Conservation (phyloP, 2,329 filamentous ascomycete species). For the Scedosporium apiospermum region DNA sequence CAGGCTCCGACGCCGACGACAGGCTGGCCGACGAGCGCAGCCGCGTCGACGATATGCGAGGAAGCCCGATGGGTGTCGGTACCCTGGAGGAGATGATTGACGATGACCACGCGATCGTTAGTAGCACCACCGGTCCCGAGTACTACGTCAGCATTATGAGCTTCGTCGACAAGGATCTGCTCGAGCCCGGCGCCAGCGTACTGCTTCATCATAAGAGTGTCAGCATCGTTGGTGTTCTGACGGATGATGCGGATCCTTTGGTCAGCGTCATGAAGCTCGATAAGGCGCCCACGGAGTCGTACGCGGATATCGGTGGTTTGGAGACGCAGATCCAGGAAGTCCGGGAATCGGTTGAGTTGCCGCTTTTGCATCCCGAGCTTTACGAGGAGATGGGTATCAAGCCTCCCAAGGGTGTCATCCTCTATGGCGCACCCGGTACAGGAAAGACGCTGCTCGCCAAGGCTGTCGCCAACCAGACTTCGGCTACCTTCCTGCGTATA, state of each 20-base stretch:
- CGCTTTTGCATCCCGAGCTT: slow-evolving; percentile 86
- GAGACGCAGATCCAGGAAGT: slow-evolving; percentile 97
- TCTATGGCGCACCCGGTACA: slow-evolving; percentile 93
- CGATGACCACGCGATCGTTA: slow-evolving; percentile 97
- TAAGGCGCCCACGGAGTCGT: slow-evolving; percentile 96
- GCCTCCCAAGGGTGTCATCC: slow-evolving; percentile 96
- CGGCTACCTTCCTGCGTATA: slow-evolving; percentile 93
- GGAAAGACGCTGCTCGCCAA: slow-evolving; percentile 95
- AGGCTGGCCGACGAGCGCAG: slow-evolving; percentile 89
- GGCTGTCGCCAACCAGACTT: slow-evolving; percentile 98
- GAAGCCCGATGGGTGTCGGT: slow-evolving; percentile 96
- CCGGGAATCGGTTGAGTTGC: slow-evolving; percentile 90
- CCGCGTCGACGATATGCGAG: slow-evolving; percentile 95
- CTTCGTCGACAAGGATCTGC: slow-evolving; percentile 96
- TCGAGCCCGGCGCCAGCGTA: slow-evolving; percentile 93
- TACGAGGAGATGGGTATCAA: slow-evolving; percentile 99
- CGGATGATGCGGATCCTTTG: slow-evolving; percentile 88
- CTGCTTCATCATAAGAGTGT: slow-evolving; percentile 96
- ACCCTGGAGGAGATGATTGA: slow-evolving; percentile 98
- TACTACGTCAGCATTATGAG: slow-evolving; percentile 99
- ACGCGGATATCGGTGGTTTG: slow-evolving; percentile 94
- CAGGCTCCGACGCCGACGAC: slow-evolving; percentile 66
- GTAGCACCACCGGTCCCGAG: slow-evolving; percentile 91
- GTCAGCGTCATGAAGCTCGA: slow-evolving; percentile 99
- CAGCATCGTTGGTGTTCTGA: slow-evolving; percentile 93